Evolutionary conservation across 1,284 basidiomycete species (phyloP).

Genomic region (Gomphus bonarii): DNA sequence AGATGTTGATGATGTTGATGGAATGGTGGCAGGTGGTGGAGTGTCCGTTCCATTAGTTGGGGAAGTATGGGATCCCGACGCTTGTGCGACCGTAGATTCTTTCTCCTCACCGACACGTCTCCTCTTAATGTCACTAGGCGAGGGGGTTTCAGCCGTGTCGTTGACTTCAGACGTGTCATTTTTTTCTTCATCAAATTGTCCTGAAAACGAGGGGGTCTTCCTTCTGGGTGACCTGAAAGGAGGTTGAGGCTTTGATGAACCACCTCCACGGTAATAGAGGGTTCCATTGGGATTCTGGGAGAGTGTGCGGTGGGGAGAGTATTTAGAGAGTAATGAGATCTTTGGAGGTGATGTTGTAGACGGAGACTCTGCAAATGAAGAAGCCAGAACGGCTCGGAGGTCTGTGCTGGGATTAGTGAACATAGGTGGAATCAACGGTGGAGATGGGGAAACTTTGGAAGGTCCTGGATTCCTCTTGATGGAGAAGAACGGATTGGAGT

Average conservation of each 20-base stretch:
- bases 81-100: constrained; percentile 22
- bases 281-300: constrained; percentile 60
- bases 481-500: not conserved
- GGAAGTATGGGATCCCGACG: not conserved
- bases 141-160: constrained; percentile 26
- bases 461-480: not conserved
- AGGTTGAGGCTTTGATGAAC: constrained; percentile 53
- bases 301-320: constrained; percentile 38
- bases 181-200: constrained; percentile 1
- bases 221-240: constrained; percentile 43
- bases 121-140: constrained; percentile 43
- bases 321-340: constrained; percentile 1
- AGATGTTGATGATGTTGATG: constrained; percentile 11
- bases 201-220: constrained; percentile 31
- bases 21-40: not conserved
- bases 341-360: not conserved
- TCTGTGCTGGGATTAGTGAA: constrained; percentile 8
- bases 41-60: not conserved
- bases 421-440: constrained; percentile 1
- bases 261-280: constrained; percentile 58
- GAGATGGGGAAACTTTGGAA: not conserved
- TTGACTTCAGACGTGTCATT: not conserved
- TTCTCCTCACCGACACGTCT: constrained; percentile 43
- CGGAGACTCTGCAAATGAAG: not conserved
- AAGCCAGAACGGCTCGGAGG: not conserved